Percentiles rank a stretch among this genome's conserved stretches.
Evolutionary conservation across 1,284 basidiomycete genomes (phyloP).

Genomic region (Coriolopsis trogii): DNA sequence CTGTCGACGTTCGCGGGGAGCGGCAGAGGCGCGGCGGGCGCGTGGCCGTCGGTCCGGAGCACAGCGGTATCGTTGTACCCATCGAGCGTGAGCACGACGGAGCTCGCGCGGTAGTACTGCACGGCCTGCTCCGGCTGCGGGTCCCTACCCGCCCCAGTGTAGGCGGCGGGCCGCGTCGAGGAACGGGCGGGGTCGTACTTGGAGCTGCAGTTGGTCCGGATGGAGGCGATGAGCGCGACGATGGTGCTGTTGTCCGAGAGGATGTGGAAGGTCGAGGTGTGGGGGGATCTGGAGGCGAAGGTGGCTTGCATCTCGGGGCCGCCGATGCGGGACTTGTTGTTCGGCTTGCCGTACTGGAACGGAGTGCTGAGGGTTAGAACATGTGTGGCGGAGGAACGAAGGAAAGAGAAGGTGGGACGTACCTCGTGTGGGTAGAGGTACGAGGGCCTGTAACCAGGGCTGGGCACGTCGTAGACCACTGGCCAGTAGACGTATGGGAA

Average conservation of each 20-base stretch:
- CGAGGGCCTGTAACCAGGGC: slow-evolving; percentile 34
- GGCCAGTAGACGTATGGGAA: slow-evolving; percentile 68
- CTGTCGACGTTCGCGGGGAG: slow-evolving; percentile 49
- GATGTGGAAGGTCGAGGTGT: slow-evolving; percentile 53
- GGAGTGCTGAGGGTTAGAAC: not conserved
- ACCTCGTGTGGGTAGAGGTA: slow-evolving; percentile 50
- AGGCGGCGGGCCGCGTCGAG: slow-evolving; percentile 32
- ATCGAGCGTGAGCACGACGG: slow-evolving; percentile 55
- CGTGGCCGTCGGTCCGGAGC: slow-evolving; percentile 39
- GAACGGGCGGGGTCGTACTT: slow-evolving; percentile 16
- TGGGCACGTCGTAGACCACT: slow-evolving; percentile 47
- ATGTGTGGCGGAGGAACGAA: not conserved
- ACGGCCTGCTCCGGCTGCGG: slow-evolving; percentile 55
- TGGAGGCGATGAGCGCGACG: slow-evolving; percentile 47
- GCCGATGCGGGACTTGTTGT: slow-evolving; percentile 61
- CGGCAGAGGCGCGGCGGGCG: slow-evolving; percentile 48
- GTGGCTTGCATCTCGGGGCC: slow-evolving; percentile 53
- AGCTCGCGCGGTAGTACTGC: slow-evolving; percentile 64
- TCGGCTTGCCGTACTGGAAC: slow-evolving; percentile 59
- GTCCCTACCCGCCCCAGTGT: slow-evolving; percentile 32
- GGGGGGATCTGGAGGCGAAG: slow-evolving; percentile 48
- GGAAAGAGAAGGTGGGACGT: slow-evolving; percentile 1
- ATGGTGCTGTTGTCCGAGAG: slow-evolving; percentile 62
- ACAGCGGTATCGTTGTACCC: slow-evolving; percentile 66
- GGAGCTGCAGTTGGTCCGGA: slow-evolving; percentile 48